Evolutionary conservation across 2,329 filamentous ascomycete species (phyloP), one percentile per base, ranked within the genome.

Genomic region (Escovopsis sp.): DNA sequence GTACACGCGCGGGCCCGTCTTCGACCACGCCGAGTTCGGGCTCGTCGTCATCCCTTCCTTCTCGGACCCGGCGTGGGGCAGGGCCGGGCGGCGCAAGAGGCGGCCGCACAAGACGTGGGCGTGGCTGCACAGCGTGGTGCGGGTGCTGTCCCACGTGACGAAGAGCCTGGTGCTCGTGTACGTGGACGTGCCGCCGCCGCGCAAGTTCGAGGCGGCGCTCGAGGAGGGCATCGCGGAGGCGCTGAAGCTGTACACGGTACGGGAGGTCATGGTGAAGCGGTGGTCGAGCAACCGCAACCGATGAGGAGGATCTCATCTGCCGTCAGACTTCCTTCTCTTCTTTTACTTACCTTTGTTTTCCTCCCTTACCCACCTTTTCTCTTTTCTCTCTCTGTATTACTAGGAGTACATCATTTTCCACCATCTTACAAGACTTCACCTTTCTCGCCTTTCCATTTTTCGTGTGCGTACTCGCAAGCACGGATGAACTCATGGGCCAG

Each of bases 11-110:
- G 90, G 90, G 0, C 90, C 90, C 0, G 88, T 90, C 0, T 96
- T 98, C 54, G 77, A 85, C 16, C 90, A 98, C 52, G 90, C 90
- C 16, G 86, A 96, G 51, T 98, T 94, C 51, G 87, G 84, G 1
- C 61, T 94, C 30, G 66, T 88, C 17, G 74, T 98, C 28, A 53
- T 96, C 4, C 88, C 90, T 0, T 79, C 85, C 0, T 96, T 92
- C 51, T 76, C 68, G 0, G 64, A 90, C 50, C 51, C 71, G 0
- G 76, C 78, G 49, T 94, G 87, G 86, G 66, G 68, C 43, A 58
- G 64, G 1, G 56, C 68, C 32, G 68, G 68, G 4, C 68, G 70
- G 30, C 52, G 60, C 33, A 68, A 70, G 30, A 52, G 60, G 34
- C 48, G 63, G 34, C 61, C 65, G 27, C 53, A 53, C 31, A 66